Conservation (phyloP, 768 basidiomycete genomes). For the Russula brevipes region DNA sequence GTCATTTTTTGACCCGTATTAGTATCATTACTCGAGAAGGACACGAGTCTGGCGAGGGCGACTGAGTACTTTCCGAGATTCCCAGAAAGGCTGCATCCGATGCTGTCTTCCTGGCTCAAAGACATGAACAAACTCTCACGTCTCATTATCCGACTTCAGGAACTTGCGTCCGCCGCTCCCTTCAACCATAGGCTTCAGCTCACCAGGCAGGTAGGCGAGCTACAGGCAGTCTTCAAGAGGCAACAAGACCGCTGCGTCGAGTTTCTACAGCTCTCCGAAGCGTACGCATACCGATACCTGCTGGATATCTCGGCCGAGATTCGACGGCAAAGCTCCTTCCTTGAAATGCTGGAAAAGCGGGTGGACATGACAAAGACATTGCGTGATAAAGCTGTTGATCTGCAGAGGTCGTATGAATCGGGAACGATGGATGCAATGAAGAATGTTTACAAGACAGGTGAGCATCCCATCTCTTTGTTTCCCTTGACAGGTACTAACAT, state of each 20-base stretch:
- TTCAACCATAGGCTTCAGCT: neutral
- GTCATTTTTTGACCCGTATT: too few relatives aligned
- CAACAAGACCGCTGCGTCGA: neutral
- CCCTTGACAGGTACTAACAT: neutral
- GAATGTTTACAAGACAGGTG: neutral
- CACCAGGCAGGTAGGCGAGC: neutral
- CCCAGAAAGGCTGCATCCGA: neutral
- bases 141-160: neutral
- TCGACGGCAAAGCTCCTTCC: neutral
- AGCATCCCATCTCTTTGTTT: neutral
- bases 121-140: neutral
- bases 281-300: neutral
- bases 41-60: too few relatives aligned
- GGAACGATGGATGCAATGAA: neutral
- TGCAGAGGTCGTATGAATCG: neutral
- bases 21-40: too few relatives aligned
- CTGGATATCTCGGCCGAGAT: neutral
- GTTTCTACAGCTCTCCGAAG: neutral
- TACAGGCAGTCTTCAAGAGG: neutral
- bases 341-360: neutral
- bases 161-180: neutral
- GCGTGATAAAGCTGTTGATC: neutral
- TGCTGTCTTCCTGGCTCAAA: neutral
- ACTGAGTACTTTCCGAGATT: too few relatives aligned
- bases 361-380: neutral